Percentiles rank a stretch among this genome's conserved stretches.
Conservation (phyloP, 768 basidiomycete genomes). For the Tylopilus balloui region DNA sequence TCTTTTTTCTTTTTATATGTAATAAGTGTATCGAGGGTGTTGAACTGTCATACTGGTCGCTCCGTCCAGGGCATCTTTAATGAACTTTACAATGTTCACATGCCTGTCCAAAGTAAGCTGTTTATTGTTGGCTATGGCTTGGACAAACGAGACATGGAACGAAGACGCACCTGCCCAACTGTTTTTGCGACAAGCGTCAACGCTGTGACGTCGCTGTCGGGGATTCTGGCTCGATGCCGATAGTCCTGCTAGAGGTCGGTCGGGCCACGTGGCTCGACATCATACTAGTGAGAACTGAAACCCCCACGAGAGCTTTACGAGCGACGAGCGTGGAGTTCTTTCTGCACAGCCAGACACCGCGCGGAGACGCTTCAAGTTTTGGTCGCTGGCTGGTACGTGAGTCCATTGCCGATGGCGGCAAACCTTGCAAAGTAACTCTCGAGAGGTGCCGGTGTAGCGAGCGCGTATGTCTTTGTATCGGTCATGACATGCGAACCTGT, state of each 20-base stretch:
- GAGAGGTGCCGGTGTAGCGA: slow-evolving; percentile 6
- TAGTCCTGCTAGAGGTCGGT: slow-evolving; percentile 17
- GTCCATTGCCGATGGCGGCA: slow-evolving; percentile 3
- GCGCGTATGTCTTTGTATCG: background rate
- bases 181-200: slow-evolving; percentile 19
- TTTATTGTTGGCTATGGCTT: background rate
- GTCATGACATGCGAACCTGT: background rate
- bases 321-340: too few relatives aligned
- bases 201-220: slow-evolving; percentile 2
- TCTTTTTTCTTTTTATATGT: slow-evolving; percentile 17
- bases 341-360: slow-evolving; percentile 2
- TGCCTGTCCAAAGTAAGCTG: slow-evolving; percentile 23
- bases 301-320: too few relatives aligned
- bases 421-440: slow-evolving; percentile 12
- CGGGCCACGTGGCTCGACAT: too few relatives aligned
- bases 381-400: slow-evolving; percentile 7
- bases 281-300: too few relatives aligned
- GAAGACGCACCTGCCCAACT: background rate
- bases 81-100: slow-evolving; percentile 33
- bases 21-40: slow-evolving; percentile 17
- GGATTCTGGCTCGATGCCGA: slow-evolving; percentile 15
- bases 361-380: slow-evolving; percentile 18
- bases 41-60: slow-evolving; percentile 18
- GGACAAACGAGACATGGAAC: too few relatives aligned
- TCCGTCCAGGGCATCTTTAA: slow-evolving; percentile 16